Evolutionary conservation across 257 asterid genomes (phyloP).

Genomic region (Penstemon eatonii): DNA sequence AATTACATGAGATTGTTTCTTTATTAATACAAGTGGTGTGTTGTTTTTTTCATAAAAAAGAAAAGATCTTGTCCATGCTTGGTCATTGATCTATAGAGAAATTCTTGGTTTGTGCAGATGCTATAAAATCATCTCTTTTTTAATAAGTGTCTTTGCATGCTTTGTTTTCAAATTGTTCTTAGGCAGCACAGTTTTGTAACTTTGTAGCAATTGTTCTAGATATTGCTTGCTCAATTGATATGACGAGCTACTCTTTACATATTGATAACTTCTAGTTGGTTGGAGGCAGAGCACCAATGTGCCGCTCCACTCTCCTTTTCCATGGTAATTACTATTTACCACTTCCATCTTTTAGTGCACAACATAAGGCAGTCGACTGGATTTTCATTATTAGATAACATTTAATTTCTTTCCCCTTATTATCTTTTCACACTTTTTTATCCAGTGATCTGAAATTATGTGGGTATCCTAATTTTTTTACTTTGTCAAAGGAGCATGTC

Average conservation of each 20-base stretch:
- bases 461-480: conserved; percentile 7
- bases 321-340: neutral
- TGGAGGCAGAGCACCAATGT: neutral
- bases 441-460: neutral
- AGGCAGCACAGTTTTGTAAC: neutral
- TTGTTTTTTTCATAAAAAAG: too few relatives aligned
- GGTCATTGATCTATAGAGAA: neutral
- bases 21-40: neutral
- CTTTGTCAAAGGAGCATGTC: conserved; percentile 10
- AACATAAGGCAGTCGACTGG: neutral
- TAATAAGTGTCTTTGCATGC: neutral
- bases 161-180: neutral
- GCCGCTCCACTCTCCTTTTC: conserved; percentile 12
- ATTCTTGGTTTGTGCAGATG: neutral
- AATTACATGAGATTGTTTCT: neutral
- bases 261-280: conserved; percentile 10
- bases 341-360: neutral
- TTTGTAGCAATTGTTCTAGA: too few relatives aligned
- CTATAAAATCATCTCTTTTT: neutral
- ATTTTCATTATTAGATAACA: neutral
- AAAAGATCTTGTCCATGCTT: neutral
- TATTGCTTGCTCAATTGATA: neutral
- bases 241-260: neutral
- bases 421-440: neutral
- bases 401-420: conserved; percentile 8